These are phyloP conservation scores for Mucor irregularis DNA, from an alignment of 371 early-diverging fungal species.

Conservation along the genomic window DNA sequence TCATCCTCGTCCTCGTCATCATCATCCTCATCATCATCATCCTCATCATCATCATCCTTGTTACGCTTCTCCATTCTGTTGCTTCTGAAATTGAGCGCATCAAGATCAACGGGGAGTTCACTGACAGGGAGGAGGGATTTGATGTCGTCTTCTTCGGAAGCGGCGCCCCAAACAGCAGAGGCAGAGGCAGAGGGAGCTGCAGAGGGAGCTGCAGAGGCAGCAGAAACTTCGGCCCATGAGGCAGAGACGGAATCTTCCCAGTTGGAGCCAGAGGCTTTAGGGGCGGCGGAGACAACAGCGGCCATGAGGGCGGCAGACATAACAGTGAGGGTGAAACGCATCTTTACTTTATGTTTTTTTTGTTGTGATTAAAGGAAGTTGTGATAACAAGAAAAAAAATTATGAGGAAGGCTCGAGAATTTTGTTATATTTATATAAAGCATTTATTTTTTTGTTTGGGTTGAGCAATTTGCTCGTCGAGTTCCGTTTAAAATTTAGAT, in stretches of 20 bases:
- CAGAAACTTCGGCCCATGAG: too few species aligned
- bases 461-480: too few species aligned
- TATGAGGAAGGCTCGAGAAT: too few species aligned
- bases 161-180: constrained; percentile 1
- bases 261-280: too few species aligned
- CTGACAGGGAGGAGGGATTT: neutral
- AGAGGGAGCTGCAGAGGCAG: neutral
- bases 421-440: too few species aligned
- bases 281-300: constrained; percentile 25
- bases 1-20: neutral
- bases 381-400: too few species aligned
- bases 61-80: constrained; percentile 4
- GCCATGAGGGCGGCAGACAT: constrained; percentile 38
- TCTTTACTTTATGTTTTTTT: too few species aligned
- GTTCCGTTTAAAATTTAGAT: too few species aligned
- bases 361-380: too few species aligned
- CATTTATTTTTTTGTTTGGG: too few species aligned
- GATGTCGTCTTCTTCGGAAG: neutral
- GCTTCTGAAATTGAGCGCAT: neutral
- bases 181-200: constrained; percentile 16
- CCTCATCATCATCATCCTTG: constrained; percentile 6
- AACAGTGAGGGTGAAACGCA: constrained; percentile 42
- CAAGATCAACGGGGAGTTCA: neutral
- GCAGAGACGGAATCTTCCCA: constrained; percentile 6
- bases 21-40: neutral